phyloP scores from a whole-genome alignment of 768 basidiomycete species.

The Lactarius evosmus region DNA sequence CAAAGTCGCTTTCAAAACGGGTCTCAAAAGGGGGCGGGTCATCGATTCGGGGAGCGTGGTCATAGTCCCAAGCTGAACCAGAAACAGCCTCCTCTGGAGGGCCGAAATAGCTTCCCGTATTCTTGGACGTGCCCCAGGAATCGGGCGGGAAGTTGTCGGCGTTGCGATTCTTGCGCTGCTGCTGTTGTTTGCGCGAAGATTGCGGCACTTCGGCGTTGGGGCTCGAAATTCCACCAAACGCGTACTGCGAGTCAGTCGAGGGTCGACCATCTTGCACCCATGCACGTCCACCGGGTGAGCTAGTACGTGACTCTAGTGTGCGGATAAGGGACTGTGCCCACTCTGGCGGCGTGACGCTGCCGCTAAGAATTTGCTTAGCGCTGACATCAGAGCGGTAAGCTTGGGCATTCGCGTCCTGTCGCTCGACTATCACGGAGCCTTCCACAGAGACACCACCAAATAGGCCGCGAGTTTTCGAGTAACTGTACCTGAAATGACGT shows the following conservation, averaged over 20 bases:
- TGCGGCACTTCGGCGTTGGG: constrained; percentile 35
- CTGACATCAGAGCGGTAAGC: constrained; percentile 78
- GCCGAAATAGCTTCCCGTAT: constrained; percentile 57
- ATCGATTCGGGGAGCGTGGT: constrained; percentile 24
- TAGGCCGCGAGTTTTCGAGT: constrained; percentile 88
- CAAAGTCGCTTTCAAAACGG: constrained; percentile 23
- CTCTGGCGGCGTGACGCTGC: constrained; percentile 64
- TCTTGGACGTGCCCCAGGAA: constrained; percentile 53
- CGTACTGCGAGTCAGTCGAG: constrained; percentile 41
- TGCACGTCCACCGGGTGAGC: constrained; percentile 58
- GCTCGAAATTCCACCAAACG: constrained; percentile 54
- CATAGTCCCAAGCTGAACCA: constrained; percentile 27
- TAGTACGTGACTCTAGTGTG: constrained; percentile 69
- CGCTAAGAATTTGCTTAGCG: constrained; percentile 76
- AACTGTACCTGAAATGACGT: constrained; percentile 63
- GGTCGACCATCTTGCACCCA: constrained; percentile 59
- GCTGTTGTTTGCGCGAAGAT: constrained; percentile 22
- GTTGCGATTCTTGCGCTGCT: constrained; percentile 28
- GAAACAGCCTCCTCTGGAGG: constrained; percentile 30
- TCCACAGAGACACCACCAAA: constrained; percentile 90
- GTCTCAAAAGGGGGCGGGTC: constrained; percentile 22
- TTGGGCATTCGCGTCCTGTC: constrained; percentile 85
- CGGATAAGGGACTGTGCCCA: constrained; percentile 78
- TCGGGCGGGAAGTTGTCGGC: constrained; percentile 55
- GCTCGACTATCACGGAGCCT: constrained; percentile 89